These are phyloP conservation scores for Colletotrichum graminicola DNA, from an alignment of 2,329 filamentous ascomycete genomes.

Conservation along the genomic window DNA sequence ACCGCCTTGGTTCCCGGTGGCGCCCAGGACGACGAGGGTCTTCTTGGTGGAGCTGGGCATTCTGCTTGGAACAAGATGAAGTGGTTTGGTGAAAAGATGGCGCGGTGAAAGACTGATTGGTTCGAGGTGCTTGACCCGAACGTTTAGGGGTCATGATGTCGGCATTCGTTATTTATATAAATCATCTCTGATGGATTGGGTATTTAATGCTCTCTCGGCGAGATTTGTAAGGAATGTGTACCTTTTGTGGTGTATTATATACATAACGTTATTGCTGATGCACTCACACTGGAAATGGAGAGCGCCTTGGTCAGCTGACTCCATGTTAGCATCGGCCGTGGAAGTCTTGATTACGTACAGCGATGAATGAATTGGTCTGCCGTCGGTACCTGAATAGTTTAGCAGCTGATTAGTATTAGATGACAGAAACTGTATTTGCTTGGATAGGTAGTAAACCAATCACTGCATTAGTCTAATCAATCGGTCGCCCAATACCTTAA, in stretches of 20 bases:
- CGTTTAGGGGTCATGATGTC: neutral
- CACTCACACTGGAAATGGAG: too few relatives aligned
- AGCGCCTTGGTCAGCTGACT: too few relatives aligned
- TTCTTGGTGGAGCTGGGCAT: constrained; percentile 6
- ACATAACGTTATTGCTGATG: neutral
- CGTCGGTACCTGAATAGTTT: too few relatives aligned
- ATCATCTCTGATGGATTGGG: too few relatives aligned
- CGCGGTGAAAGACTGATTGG: too few relatives aligned
- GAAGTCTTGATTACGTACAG: neutral
- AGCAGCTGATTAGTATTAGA: too few relatives aligned
- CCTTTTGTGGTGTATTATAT: neutral
- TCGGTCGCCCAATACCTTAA: neutral
- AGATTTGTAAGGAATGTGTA: neutral
- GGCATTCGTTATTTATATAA: neutral
- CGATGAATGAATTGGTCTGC: neutral
- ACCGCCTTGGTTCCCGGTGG: constrained; percentile 24
- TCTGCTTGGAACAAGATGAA: neutral
- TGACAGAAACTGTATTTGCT: too few relatives aligned
- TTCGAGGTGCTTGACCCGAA: neutral
- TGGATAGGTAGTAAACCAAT: too few relatives aligned
- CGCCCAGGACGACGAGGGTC: constrained; percentile 18
- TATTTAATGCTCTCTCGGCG: neutral
- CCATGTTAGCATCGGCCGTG: neutral
- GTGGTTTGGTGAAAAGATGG: neutral
- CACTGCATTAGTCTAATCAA: too few relatives aligned